Evolutionary conservation across 108 stramenopile genomes (phyloP), one percentile per base, ranked within the genome.

Genomic region (Seminavis robusta): DNA sequence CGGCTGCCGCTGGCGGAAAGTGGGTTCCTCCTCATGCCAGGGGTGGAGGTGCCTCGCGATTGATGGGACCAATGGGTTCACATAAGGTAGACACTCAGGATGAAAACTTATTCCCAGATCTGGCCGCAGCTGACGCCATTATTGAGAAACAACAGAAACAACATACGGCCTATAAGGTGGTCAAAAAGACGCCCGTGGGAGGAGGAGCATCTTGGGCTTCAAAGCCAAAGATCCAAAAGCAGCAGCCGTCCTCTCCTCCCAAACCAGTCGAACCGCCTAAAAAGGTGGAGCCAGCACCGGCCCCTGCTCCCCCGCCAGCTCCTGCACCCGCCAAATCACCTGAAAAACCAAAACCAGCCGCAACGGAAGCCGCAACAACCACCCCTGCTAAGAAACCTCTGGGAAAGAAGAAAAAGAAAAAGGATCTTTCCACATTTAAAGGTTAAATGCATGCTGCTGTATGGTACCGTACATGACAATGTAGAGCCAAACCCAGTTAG

Each of bases 401-500:
- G 21, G 56, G 51, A 20, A 37, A 77, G 53, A 88, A 92, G 77
- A 92, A 88, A 61, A 93, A 93, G 56, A 93, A 93, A 67, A 93
- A 87, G 85, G 91, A 93, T 72, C 54, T 89, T 13, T 78, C 74
- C 19, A 80, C 83, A 5, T 89, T 89, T 59, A 85, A 85, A 26
- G n/a, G n/a, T n/a, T n/a, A n/a, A n/a, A n/a, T n/a, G n/a, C n/a
- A n/a, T n/a, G n/a, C n/a, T n/a, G n/a, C n/a, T n/a, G n/a, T n/a
- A n/a, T n/a, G n/a, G n/a, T n/a, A n/a, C n/a, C n/a, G n/a, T n/a
- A n/a, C n/a, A n/a, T n/a, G n/a, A n/a, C n/a, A n/a, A n/a, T n/a
- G n/a, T n/a, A n/a, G n/a, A n/a, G n/a, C n/a, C n/a, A n/a, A n/a
- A n/a, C n/a, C n/a, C n/a, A n/a, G n/a, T n/a, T n/a, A n/a, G n/a